phyloP scores from a whole-genome alignment of 331 rosid species.

The Pyracantha coccinea region DNA sequence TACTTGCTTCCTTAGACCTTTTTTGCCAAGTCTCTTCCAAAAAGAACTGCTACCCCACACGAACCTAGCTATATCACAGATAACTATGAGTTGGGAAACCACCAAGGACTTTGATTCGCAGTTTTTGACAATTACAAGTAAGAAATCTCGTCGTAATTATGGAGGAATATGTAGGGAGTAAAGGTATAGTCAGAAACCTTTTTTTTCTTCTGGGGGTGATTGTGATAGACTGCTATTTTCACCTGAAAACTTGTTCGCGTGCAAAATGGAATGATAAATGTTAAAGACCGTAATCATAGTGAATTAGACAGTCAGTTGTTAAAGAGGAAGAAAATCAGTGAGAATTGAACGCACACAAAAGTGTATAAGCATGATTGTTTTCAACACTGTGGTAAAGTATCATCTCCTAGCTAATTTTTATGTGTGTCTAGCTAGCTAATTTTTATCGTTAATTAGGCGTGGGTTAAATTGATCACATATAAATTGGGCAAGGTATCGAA shows the following conservation, averaged over 20 bases:
- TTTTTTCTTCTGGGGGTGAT: neutral
- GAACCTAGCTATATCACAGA: neutral
- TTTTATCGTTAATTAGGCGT: too few species aligned
- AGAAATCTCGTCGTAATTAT: neutral
- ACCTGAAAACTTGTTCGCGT: neutral
- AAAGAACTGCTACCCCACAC: conserved; percentile 24
- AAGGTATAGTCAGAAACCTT: neutral
- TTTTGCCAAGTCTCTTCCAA: conserved; percentile 21
- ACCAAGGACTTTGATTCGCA: neutral
- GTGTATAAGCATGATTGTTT: too few species aligned
- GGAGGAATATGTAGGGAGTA: neutral
- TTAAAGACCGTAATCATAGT: too few species aligned
- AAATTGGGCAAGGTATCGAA: too few species aligned
- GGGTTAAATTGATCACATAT: too few species aligned
- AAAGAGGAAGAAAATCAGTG: too few species aligned
- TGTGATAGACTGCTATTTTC: neutral
- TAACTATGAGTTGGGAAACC: neutral
- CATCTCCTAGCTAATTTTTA: too few species aligned
- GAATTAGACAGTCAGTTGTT: too few species aligned
- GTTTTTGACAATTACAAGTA: conserved; percentile 2
- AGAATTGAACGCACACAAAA: too few species aligned
- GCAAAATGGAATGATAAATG: too few species aligned
- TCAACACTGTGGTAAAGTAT: too few species aligned
- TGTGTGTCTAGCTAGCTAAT: too few species aligned
- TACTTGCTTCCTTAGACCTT: conserved; percentile 21